phyloP scores from a whole-genome alignment of 768 basidiomycete genomes.

The Lactifluus hygrophoroides region DNA sequence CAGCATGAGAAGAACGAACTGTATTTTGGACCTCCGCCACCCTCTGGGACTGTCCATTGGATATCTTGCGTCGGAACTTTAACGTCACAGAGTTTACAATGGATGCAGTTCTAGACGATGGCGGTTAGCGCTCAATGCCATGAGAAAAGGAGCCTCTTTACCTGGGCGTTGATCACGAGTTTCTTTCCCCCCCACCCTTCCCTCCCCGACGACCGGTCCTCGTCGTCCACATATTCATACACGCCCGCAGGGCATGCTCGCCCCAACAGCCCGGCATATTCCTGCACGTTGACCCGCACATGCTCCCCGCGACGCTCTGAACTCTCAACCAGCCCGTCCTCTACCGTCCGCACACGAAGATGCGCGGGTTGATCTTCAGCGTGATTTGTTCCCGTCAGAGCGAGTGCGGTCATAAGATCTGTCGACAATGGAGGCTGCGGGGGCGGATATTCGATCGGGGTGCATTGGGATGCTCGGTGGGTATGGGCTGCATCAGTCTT shows the following conservation, averaged over 20 bases:
- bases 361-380: conserved; percentile 95
- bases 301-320: conserved; percentile 47
- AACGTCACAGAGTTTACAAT: conserved; percentile 94
- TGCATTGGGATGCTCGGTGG: conserved; percentile 50
- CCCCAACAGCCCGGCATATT: conserved; percentile 84
- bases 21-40: conserved; percentile 94
- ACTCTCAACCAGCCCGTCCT: conserved; percentile 33
- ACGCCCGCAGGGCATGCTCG: conserved; percentile 91
- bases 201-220: conserved; percentile 31
- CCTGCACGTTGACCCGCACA: conserved; percentile 61
- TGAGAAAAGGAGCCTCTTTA: conserved; percentile 28
- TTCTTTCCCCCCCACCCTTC: conserved; percentile 75
- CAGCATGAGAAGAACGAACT: conserved; percentile 36
- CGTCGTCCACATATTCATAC: conserved; percentile 88
- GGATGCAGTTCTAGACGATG: conserved; percentile 69
- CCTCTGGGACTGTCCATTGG: conserved; percentile 94
- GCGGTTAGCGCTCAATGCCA: conserved; percentile 18
- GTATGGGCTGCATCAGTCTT: conserved; percentile 65
- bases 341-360: conserved; percentile 50
- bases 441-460: conserved; percentile 77
- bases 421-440: conserved; percentile 88
- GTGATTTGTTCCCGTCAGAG: conserved; percentile 91
- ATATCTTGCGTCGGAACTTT: conserved; percentile 97
- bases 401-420: conserved; percentile 83
- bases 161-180: conserved; percentile 94